These are phyloP conservation scores for Suillus discolor DNA, from an alignment of 768 basidiomycete genomes.

Conservation along the genomic window DNA sequence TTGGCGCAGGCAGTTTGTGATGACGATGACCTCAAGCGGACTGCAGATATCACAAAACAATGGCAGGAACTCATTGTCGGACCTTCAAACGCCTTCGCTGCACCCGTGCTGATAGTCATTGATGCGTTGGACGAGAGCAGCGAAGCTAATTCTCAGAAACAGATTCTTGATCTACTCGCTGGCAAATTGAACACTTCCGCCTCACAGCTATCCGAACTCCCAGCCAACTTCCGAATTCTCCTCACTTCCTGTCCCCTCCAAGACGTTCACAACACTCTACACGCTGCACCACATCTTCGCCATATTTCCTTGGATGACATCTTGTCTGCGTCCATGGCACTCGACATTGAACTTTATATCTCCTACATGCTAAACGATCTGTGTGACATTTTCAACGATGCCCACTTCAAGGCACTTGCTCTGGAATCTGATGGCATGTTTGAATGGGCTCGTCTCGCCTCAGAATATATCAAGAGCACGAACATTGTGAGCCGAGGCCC, in stretches of 20 bases:
- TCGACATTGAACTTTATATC: constrained; percentile 7
- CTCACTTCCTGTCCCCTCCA: constrained; percentile 17
- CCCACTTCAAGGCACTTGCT: neutral
- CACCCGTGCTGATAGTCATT: constrained; percentile 28
- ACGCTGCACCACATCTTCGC: neutral
- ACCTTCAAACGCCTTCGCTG: constrained; percentile 13
- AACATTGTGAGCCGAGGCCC: neutral
- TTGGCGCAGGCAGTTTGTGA: neutral
- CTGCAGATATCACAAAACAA: constrained; percentile 4
- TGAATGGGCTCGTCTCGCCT: constrained; percentile 15
- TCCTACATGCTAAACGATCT: neutral
- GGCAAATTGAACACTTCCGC: neutral
- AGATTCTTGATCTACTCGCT: constrained; percentile 17
- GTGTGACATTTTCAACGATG: neutral
- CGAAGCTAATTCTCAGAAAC: constrained; percentile 1
- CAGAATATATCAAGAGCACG: neutral
- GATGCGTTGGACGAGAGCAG: constrained; percentile 27
- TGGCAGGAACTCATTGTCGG: constrained; percentile 20
- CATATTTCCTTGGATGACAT: constrained; percentile 1
- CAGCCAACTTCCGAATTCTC: constrained; percentile 18
- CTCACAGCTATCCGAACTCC: neutral
- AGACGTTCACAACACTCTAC: constrained; percentile 12
- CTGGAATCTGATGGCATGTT: constrained; percentile 12
- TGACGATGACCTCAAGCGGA: neutral
- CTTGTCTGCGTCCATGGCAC: neutral